Conservation (phyloP, 2,329 filamentous ascomycete species). For the Madurella mycetomatis region DNA sequence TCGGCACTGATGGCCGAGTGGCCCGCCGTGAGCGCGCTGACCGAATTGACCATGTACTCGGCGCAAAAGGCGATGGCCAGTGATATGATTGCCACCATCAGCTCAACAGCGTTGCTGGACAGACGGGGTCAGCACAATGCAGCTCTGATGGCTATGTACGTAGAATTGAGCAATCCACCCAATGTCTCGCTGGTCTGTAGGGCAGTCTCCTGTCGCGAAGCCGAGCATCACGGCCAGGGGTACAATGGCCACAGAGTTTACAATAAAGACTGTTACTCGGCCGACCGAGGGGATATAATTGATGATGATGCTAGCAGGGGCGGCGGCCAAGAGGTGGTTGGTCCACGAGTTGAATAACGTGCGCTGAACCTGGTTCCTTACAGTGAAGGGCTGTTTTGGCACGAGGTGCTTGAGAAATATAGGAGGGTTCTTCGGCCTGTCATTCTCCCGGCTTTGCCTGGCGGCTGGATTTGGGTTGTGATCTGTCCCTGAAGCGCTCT, state of each 20-base stretch:
- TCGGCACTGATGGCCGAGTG: conserved; percentile 59
- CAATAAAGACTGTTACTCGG: conserved; percentile 66
- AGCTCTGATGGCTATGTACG: conserved; percentile 47
- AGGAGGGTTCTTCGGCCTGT: conserved; percentile 37
- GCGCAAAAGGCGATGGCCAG: conserved; percentile 77
- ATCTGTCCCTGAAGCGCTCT: conserved; percentile 19
- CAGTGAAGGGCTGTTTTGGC: conserved; percentile 54
- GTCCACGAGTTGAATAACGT: conserved; percentile 81
- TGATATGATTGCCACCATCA: conserved; percentile 85
- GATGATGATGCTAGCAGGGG: conserved; percentile 73
- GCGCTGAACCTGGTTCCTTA: conserved; percentile 63
- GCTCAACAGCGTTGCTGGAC: conserved; percentile 72
- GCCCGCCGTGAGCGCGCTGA: conserved; percentile 59
- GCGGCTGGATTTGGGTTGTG: neutral
- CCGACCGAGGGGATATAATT: conserved; percentile 56
- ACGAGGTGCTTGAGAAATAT: conserved; percentile 43
- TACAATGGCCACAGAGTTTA: conserved; percentile 93
- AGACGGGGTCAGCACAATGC: conserved; percentile 5
- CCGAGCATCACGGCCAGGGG: conserved; percentile 82
- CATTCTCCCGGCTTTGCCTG: conserved; percentile 21
- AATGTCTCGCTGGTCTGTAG: conserved; percentile 77
- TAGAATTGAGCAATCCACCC: conserved; percentile 83
- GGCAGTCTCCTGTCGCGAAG: conserved; percentile 87
- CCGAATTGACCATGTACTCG: conserved; percentile 72
- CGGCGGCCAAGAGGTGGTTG: conserved; percentile 74